Conservation (phyloP, 2,329 filamentous ascomycete species). For the Fusarium sp. region DNA sequence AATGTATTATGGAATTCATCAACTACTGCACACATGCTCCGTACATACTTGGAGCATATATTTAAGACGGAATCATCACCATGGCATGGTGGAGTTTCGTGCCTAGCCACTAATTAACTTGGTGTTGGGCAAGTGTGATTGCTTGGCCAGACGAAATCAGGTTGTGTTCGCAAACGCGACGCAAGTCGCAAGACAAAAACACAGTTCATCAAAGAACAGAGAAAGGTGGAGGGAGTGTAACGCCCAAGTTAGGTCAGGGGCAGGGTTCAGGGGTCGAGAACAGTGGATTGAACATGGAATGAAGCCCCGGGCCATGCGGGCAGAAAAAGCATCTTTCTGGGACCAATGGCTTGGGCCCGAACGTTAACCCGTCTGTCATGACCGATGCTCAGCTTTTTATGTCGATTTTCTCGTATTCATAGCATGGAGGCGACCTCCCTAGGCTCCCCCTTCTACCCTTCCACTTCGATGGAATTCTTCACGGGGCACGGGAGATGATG, state of each 20-base stretch:
- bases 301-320: conserved; percentile 28
- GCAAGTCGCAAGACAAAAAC: no score
- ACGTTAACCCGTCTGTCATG: conserved; percentile 35
- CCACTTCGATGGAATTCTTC: conserved; percentile 4
- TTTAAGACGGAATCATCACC: no score
- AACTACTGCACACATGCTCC: not conserved
- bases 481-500: conserved; percentile 19
- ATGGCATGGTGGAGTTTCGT: no score
- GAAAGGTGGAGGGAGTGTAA: conserved; percentile 10
- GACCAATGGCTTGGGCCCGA: conserved; percentile 42
- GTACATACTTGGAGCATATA: not conserved
- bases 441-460: conserved; percentile 4
- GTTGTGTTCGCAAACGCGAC: conserved; percentile 7
- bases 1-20: conserved; percentile 12
- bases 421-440: conserved; percentile 15
- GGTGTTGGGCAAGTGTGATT: no score
- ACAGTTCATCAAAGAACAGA: conserved; percentile 20
- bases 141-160: not conserved
- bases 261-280: conserved; percentile 43
- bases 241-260: conserved; percentile 13
- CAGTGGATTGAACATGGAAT: conserved; percentile 36
- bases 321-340: conserved; percentile 27
- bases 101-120: no score
- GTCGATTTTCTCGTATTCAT: conserved; percentile 45
- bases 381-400: conserved; percentile 39